A percentile compares a stretch with the other conserved stretches of the same genome.
phyloP scores from a whole-genome alignment of 2,329 filamentous ascomycete species.

The Epichloe amarillans region DNA sequence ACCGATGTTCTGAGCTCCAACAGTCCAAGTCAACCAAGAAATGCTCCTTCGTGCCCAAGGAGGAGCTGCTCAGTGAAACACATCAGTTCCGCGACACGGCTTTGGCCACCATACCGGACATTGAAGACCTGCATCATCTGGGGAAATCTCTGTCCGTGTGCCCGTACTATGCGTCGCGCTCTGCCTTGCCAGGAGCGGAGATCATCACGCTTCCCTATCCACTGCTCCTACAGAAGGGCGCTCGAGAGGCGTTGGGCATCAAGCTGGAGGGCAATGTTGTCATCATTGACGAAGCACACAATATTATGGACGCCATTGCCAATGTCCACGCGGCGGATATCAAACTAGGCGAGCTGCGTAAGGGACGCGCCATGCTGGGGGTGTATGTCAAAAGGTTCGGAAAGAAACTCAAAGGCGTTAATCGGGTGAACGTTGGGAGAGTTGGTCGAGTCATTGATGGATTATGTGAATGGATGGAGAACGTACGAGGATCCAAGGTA shows the following conservation, averaged over 20 bases:
- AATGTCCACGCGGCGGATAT: constrained; percentile 75
- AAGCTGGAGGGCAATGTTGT: constrained; percentile 79
- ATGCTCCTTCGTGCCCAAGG: constrained; percentile 67
- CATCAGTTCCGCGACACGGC: constrained; percentile 76
- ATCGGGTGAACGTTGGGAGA: constrained; percentile 82
- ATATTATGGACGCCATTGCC: constrained; percentile 88
- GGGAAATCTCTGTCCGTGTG: constrained; percentile 73
- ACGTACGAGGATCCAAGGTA: constrained; percentile 33
- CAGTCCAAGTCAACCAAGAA: constrained; percentile 46
- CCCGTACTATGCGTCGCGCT: constrained; percentile 89
- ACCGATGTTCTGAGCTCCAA: constrained; percentile 82
- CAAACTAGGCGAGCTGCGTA: constrained; percentile 56
- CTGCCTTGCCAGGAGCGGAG: constrained; percentile 70
- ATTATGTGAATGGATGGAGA: constrained; percentile 54
- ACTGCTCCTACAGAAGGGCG: constrained; percentile 71
- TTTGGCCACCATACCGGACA: constrained; percentile 76
- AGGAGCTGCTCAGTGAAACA: constrained; percentile 57
- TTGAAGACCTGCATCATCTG: constrained; percentile 73
- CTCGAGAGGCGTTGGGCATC: constrained; percentile 75
- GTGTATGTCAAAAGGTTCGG: constrained; percentile 80
- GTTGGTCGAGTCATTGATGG: constrained; percentile 74
- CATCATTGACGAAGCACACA: constrained; percentile 96
- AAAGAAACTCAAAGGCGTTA: constrained; percentile 78
- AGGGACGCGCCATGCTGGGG: constrained; percentile 61
- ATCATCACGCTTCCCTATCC: constrained; percentile 91